Percentiles rank a stretch among this genome's conserved stretches.
These are phyloP conservation scores for Aspergillus udagawae DNA, from an alignment of 2,329 filamentous ascomycete species.

Conservation along the genomic window DNA sequence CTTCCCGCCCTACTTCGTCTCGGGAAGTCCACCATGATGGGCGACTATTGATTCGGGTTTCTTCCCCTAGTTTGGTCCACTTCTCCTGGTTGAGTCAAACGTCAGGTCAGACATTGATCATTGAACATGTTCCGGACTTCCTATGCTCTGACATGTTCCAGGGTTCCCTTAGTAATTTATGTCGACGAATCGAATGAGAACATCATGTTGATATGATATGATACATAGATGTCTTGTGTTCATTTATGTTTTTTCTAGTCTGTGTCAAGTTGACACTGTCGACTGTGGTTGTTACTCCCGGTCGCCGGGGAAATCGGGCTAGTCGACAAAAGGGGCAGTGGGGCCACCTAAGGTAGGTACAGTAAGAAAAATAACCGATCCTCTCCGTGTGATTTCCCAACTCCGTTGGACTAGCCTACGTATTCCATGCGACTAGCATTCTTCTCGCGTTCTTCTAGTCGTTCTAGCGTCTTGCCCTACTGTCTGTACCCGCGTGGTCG, in stretches of 20 bases:
- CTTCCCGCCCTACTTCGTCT: conserved; percentile 7
- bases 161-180: background rate
- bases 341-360: conserved; percentile 3
- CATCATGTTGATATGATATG: background rate
- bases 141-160: background rate
- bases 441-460: conserved; percentile 18
- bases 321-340: conserved; percentile 15
- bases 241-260: conserved; percentile 1
- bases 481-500: conserved; percentile 6
- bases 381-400: conserved; percentile 12
- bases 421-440: conserved; percentile 14
- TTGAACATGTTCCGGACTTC: background rate
- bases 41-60: conserved; percentile 13
- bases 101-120: conserved; percentile 5
- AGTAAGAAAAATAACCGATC: conserved; percentile 12
- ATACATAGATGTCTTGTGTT: background rate
- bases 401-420: conserved; percentile 13
- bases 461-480: conserved; percentile 19
- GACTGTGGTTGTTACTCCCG: conserved; percentile 2
- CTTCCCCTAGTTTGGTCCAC: conserved; percentile 7
- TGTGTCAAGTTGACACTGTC: background rate
- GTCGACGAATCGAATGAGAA: background rate
- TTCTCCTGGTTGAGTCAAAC: conserved; percentile 14
- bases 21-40: conserved; percentile 9
- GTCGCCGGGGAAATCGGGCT: conserved; percentile 15